These are phyloP conservation scores for Cryphonectria japonica DNA, from an alignment of 2,329 filamentous ascomycete genomes.

Conservation along the genomic window DNA sequence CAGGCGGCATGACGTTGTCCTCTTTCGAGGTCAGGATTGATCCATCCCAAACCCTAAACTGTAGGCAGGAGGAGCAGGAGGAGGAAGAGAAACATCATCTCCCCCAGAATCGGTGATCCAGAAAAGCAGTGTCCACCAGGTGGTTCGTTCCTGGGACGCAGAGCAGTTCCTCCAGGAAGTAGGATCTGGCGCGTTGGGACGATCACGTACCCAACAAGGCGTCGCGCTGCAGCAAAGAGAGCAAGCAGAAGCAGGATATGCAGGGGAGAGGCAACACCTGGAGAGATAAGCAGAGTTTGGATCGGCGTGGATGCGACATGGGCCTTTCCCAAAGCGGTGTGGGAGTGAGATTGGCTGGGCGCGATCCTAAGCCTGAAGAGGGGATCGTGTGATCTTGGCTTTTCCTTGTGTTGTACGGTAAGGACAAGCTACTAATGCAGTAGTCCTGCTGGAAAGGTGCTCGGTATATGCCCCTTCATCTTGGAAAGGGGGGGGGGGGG, in stretches of 20 bases:
- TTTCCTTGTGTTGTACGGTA: not conserved
- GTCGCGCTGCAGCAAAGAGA: not conserved
- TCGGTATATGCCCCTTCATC: not conserved
- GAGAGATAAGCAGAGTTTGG: constrained; percentile 9
- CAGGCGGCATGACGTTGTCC: not conserved
- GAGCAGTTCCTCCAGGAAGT: not conserved
- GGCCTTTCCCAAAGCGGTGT: constrained; percentile 13
- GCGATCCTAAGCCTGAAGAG: constrained; percentile 5
- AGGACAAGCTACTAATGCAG: not conserved
- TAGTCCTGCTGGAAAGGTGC: not conserved
- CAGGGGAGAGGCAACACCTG: not conserved
- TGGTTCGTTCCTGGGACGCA: not conserved
- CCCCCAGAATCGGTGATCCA: not conserved
- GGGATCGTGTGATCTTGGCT: constrained; percentile 1
- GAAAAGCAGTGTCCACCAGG: not conserved
- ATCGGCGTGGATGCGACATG: constrained; percentile 6
- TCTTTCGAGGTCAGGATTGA: not conserved
- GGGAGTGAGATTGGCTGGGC: constrained; percentile 5
- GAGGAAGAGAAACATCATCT: not conserved
- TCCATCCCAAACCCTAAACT: not conserved
- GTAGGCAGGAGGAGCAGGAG: not conserved
- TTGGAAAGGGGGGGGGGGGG: not conserved
- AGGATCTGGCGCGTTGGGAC: not conserved
- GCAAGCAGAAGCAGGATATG: not conserved
- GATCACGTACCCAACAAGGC: not conserved